phyloP scores from a whole-genome alignment of 441 rosid species.

The Oxalis stricta region DNA sequence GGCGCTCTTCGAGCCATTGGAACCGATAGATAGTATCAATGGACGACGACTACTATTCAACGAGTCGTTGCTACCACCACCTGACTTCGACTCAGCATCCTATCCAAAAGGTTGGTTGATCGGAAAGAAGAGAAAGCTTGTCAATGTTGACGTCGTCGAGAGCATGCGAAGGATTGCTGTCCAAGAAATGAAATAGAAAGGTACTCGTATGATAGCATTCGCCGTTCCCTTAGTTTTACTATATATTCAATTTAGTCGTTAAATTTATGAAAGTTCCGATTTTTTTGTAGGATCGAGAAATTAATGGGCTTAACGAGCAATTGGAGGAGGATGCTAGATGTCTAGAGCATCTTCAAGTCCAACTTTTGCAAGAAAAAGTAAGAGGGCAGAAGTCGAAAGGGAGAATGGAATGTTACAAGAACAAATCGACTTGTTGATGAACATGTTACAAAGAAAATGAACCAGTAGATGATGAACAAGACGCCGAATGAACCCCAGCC shows the following conservation, averaged over 20 bases:
- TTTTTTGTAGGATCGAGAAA: conserved; percentile 67
- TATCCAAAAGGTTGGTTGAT: conserved; percentile 94
- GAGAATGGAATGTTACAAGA: conserved; percentile 76
- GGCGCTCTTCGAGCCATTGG: conserved; percentile 86
- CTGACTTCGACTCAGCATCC: conserved; percentile 70
- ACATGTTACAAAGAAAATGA: conserved; percentile 67
- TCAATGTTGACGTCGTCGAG: conserved; percentile 91
- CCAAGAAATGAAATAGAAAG: conserved; percentile 96
- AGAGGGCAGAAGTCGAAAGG: conserved; percentile 67
- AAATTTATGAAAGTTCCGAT: too few species aligned
- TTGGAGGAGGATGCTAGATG: conserved; percentile 75
- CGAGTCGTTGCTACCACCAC: conserved; percentile 85
- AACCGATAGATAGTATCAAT: conserved; percentile 34
- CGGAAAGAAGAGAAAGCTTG: conserved; percentile 92
- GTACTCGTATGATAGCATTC: conserved; percentile 19
- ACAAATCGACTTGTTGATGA: conserved; percentile 71
- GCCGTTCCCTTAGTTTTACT: too few species aligned
- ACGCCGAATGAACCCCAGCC: too few species aligned
- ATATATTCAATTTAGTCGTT: too few species aligned
- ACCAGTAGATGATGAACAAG: conserved; percentile 29
- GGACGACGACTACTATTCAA: conserved; percentile 36
- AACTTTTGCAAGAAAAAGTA: conserved; percentile 69
- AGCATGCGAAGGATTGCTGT: conserved; percentile 97
- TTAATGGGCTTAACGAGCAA: conserved; percentile 83
- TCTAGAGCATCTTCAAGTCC: conserved; percentile 83